Conservation (phyloP, 768 basidiomycete genomes). For the Suillus occidentalis region DNA sequence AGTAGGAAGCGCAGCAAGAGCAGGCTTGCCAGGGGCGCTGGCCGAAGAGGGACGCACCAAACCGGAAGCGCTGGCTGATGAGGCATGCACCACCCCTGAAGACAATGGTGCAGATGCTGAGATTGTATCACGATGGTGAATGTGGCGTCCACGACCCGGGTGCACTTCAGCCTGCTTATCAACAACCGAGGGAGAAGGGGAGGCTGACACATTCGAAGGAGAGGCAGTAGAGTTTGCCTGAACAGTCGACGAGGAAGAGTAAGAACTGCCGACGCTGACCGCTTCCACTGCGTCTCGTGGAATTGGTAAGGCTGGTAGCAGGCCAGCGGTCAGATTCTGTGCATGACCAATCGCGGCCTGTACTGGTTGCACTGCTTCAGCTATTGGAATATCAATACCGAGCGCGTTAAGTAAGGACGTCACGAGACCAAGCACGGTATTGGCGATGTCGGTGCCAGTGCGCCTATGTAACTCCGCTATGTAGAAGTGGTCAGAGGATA, state of each 20-base stretch:
- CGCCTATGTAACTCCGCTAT: background rate
- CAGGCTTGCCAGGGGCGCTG: background rate
- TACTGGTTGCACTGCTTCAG: background rate
- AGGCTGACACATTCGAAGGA: background rate
- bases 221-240: background rate
- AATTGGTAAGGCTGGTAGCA: background rate
- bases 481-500: background rate
- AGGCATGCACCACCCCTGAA: background rate
- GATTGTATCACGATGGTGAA: background rate
- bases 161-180: background rate
- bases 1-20: background rate
- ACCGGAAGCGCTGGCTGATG: background rate
- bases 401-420: background rate
- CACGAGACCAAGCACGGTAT: accelerated
- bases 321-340: background rate
- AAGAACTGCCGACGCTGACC: background rate
- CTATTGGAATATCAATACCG: background rate
- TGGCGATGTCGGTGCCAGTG: background rate
- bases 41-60: background rate
- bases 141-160: background rate
- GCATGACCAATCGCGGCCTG: background rate
- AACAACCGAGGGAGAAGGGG: background rate
- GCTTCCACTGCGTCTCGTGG: background rate
- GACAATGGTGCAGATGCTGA: background rate
- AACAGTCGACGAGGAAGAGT: background rate